phyloP scores from a whole-genome alignment of 116 monocot genomes.

The Iris pallida region DNA sequence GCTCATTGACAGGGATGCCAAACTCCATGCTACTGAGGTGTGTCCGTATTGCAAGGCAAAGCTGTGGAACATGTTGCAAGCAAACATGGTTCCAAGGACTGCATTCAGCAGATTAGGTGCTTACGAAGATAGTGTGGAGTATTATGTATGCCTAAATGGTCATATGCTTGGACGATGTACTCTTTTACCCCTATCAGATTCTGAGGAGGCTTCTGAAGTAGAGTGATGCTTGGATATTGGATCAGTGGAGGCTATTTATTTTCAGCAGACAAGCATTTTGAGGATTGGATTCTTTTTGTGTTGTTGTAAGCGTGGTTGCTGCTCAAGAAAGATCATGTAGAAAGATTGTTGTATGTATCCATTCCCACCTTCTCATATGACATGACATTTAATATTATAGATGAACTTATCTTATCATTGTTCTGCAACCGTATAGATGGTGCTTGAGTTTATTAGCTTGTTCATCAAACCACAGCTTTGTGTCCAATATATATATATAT shows the following conservation, averaged over 20 bases:
- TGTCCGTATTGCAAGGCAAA: constrained; percentile 56
- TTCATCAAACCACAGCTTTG: too few species aligned
- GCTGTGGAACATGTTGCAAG: constrained; percentile 75
- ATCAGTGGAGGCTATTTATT: neutral
- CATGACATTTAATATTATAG: too few species aligned
- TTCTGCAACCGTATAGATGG: too few species aligned
- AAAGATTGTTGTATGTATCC: too few species aligned
- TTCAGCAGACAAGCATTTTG: too few species aligned
- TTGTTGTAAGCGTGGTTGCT: too few species aligned
- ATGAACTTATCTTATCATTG: too few species aligned
- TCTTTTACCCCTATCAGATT: constrained; percentile 42
- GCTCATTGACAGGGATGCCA: constrained; percentile 31
- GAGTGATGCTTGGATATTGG: constrained; percentile 21
- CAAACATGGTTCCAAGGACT: constrained; percentile 37
- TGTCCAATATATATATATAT: too few species aligned
- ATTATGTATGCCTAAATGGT: constrained; percentile 50
- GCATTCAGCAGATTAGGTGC: constrained; percentile 33
- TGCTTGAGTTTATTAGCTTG: too few species aligned
- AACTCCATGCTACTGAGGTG: constrained; percentile 31
- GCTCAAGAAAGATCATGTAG: too few species aligned
- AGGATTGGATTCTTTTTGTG: too few species aligned
- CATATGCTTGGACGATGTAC: constrained; percentile 38
- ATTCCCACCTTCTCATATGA: too few species aligned
- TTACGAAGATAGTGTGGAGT: constrained; percentile 38
- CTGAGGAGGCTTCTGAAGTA: constrained; percentile 54